A percentile compares a stretch with the other conserved stretches of the same genome.
These are phyloP conservation scores for Oemleria cerasiformis DNA, from an alignment of 306 rosid species.

Conservation along the genomic window DNA sequence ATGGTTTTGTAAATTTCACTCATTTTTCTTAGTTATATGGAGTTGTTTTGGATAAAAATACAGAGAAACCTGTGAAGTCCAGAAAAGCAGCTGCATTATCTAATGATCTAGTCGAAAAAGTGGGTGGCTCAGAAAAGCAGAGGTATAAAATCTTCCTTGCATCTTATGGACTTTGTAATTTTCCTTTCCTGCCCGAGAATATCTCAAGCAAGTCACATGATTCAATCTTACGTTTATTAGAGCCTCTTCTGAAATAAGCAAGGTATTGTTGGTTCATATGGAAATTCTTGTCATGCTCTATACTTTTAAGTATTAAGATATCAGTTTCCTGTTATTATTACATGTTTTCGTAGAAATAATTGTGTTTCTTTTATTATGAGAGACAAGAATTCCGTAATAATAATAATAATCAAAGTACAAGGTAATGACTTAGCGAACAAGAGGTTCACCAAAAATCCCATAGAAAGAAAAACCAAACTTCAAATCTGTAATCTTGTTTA, in stretches of 20 bases:
- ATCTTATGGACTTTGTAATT: neutral
- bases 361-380: no score
- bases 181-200: neutral
- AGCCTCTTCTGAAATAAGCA: neutral
- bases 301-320: neutral
- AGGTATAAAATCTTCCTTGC: conserved; percentile 41
- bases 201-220: neutral
- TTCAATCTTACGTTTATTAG: neutral
- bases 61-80: conserved; percentile 46
- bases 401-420: no score
- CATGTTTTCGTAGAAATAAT: neutral
- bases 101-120: conserved; percentile 49
- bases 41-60: conserved; percentile 23
- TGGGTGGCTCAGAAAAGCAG: conserved; percentile 75
- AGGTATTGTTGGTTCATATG: neutral
- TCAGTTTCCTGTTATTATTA: neutral
- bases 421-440: no score
- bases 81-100: conserved; percentile 47
- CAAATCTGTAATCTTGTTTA: neutral
- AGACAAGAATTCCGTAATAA: no score
- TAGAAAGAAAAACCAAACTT: neutral
- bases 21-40: conserved; percentile 20
- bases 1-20: conserved; percentile 24
- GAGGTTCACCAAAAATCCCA: no score
- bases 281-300: neutral